These are phyloP conservation scores for Coemansia aciculifera DNA, from an alignment of 192 early-diverging fungal species.

Conservation along the genomic window DNA sequence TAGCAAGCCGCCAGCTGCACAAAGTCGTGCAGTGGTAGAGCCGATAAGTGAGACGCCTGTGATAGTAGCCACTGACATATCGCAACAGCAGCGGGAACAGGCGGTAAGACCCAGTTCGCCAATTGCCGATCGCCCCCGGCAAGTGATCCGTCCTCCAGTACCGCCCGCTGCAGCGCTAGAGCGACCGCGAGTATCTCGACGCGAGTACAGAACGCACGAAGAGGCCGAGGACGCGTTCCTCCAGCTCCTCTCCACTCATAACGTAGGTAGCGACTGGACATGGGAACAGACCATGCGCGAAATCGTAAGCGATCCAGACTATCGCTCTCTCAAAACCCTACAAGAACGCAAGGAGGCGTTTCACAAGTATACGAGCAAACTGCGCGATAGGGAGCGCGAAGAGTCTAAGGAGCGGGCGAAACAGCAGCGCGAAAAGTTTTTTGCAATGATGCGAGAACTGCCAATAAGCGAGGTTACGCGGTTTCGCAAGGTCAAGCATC, in stretches of 20 bases:
- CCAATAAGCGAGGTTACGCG: slow-evolving; percentile 59
- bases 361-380: slow-evolving; percentile 60
- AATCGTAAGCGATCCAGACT: slow-evolving; percentile 80
- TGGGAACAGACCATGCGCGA: slow-evolving; percentile 93
- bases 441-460: slow-evolving; percentile 56
- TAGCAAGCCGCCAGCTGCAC: not conserved
- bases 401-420: slow-evolving; percentile 7
- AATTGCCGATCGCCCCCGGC: not conserved
- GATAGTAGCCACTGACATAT: not conserved
- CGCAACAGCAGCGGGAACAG: not conserved
- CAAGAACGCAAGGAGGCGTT: slow-evolving; percentile 83
- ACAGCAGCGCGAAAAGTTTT: slow-evolving; percentile 59
- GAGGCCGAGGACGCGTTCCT: slow-evolving; percentile 82
- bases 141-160: slow-evolving; percentile 1
- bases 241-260: slow-evolving; percentile 67
- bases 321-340: slow-evolving; percentile 77
- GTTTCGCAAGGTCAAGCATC: slow-evolving; percentile 51
- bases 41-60: not conserved
- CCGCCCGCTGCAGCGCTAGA: slow-evolving; percentile 9
- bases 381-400: slow-evolving; percentile 58
- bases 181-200: slow-evolving; percentile 15
- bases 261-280: slow-evolving; percentile 78
- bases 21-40: not conserved
- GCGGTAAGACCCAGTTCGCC: not conserved
- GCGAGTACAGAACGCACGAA: slow-evolving; percentile 74